A percentile compares a stretch with the other conserved stretches of the same genome.
Conservation (phyloP, 371 early-diverging fungal species). For the Mortierella polycephala region DNA sequence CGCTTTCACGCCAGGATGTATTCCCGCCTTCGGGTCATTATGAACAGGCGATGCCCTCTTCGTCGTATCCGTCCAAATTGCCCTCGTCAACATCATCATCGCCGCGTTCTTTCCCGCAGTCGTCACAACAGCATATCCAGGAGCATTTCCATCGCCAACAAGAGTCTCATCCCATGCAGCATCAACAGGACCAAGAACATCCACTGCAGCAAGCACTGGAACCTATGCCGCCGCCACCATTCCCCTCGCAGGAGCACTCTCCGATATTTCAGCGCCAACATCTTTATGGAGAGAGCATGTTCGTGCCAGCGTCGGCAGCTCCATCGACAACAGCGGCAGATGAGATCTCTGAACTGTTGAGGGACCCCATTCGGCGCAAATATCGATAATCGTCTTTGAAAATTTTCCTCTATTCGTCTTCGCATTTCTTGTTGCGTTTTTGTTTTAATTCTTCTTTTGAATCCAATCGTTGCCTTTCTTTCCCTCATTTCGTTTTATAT, state of each 20-base stretch:
- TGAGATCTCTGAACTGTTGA: slow-evolving; percentile 11
- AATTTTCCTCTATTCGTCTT: too few species aligned
- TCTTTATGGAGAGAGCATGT: slow-evolving; percentile 5
- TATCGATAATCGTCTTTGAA: slow-evolving; percentile 9
- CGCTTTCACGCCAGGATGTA: too few species aligned
- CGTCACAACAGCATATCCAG: background rate
- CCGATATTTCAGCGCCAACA: background rate
- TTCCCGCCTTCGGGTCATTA: too few species aligned
- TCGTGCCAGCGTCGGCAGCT: background rate
- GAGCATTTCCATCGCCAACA: background rate
- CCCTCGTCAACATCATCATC: background rate
- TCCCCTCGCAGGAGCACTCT: background rate
- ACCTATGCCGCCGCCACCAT: slow-evolving; percentile 4
- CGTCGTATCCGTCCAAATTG: too few species aligned
- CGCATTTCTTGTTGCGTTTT: too few species aligned
- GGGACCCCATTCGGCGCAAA: slow-evolving; percentile 27
- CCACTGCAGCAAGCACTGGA: background rate
- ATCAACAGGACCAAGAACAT: background rate
- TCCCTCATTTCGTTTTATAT: too few species aligned
- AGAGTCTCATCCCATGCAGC: background rate
- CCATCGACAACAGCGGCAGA: background rate
- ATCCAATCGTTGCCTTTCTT: too few species aligned
- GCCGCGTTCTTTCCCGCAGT: too few species aligned
- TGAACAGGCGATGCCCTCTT: too few species aligned
- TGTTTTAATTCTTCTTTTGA: too few species aligned